phyloP scores from a whole-genome alignment of 768 basidiomycete genomes.

The Hericium coralloides region DNA sequence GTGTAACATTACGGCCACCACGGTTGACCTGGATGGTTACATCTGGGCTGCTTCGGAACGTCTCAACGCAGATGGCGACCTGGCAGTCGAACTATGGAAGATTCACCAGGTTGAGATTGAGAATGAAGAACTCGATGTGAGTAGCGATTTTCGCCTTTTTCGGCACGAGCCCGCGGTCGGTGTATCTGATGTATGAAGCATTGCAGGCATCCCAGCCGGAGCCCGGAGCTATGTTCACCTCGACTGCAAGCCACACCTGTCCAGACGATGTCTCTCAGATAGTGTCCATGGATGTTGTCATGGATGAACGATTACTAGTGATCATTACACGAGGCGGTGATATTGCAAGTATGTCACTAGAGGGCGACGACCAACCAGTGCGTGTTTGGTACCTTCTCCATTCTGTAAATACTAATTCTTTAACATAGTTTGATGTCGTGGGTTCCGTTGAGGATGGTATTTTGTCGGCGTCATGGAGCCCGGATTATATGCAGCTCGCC shows the following conservation, averaged over 20 bases:
- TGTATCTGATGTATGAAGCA: slow-evolving; percentile 1
- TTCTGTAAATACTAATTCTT: background rate
- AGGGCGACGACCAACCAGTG: slow-evolving; percentile 39
- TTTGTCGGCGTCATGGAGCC: slow-evolving; percentile 77
- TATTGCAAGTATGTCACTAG: slow-evolving; percentile 58
- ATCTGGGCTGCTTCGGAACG: slow-evolving; percentile 13
- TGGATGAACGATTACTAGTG: slow-evolving; percentile 57
- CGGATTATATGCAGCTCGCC: slow-evolving; percentile 82
- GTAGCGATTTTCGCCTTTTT: background rate
- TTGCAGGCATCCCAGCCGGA: background rate
- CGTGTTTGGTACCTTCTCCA: slow-evolving; percentile 13
- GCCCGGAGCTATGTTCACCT: slow-evolving; percentile 8
- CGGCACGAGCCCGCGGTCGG: background rate
- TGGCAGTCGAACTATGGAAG: slow-evolving; percentile 10
- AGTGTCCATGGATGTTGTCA: slow-evolving; percentile 45
- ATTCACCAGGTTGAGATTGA: background rate
- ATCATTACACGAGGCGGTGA: slow-evolving; percentile 73
- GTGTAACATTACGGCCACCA: slow-evolving; percentile 4
- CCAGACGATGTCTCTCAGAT: slow-evolving; percentile 25
- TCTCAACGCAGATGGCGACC: slow-evolving; percentile 10
- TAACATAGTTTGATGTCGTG: slow-evolving; percentile 60
- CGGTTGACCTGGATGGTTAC: slow-evolving; percentile 8
- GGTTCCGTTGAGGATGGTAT: slow-evolving; percentile 85
- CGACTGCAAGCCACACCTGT: slow-evolving; percentile 4
- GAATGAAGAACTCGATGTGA: background rate